phyloP scores from a whole-genome alignment of 2,329 filamentous ascomycete species.

The Delphinella strobiligena region DNA sequence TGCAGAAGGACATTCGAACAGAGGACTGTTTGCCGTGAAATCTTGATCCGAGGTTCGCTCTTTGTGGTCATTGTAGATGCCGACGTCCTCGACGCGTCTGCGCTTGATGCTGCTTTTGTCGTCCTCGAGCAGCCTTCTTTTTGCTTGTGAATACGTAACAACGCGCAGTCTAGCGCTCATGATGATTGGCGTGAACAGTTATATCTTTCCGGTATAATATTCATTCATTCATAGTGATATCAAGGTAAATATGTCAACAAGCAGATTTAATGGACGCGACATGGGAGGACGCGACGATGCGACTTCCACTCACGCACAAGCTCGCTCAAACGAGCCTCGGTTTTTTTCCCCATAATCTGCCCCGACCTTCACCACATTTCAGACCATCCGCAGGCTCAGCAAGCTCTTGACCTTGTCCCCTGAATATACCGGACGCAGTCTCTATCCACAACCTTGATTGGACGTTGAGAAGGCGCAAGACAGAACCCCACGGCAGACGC shows the following conservation, averaged over 20 bases:
- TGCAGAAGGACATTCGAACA: conserved; percentile 9
- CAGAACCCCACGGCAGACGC: conserved; percentile 13
- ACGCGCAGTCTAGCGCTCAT: conserved; percentile 2
- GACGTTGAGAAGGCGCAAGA: neutral
- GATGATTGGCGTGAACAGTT: too few relatives aligned
- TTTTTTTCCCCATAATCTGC: neutral
- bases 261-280: conserved; percentile 5
- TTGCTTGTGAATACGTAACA: conserved; percentile 1
- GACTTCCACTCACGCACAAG: neutral
- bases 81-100: conserved; percentile 7
- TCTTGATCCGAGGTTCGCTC: too few relatives aligned
- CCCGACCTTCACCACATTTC: neutral
- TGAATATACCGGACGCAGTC: neutral
- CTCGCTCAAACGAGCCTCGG: neutral
- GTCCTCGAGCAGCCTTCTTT: neutral
- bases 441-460: neutral
- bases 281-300: conserved; percentile 5
- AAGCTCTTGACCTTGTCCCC: too few relatives aligned
- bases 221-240: conserved; percentile 6
- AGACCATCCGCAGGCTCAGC: too few relatives aligned
- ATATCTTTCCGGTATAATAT: too few relatives aligned
- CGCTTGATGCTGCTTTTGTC: conserved; percentile 4
- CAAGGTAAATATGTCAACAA: too few relatives aligned
- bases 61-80: conserved; percentile 2
- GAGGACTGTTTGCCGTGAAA: conserved; percentile 1